Percentiles rank a stretch among this genome's conserved stretches.
phyloP scores from a whole-genome alignment of 345 rosid genomes.

The Eucalyptus sideroxylon region DNA sequence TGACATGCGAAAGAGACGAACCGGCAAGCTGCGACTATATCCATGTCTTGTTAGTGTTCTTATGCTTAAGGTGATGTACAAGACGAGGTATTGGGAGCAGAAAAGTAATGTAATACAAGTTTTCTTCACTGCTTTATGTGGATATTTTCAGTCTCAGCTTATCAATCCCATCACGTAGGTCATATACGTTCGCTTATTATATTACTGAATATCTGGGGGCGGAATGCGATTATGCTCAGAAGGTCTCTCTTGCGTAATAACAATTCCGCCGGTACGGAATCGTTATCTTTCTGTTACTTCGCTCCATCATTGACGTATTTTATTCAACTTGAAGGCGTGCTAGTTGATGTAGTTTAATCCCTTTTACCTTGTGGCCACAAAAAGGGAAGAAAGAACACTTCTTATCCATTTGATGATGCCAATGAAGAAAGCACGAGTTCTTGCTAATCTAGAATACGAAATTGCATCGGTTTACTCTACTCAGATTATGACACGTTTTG shows the following conservation, averaged over 20 bases:
- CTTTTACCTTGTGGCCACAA: neutral
- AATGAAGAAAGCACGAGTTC: neutral
- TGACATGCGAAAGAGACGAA: neutral
- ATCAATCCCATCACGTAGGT: neutral
- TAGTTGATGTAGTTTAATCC: neutral
- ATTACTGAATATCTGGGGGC: neutral
- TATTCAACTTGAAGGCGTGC: neutral
- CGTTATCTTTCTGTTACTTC: neutral
- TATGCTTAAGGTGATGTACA: neutral
- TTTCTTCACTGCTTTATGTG: neutral
- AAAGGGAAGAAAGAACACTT: neutral
- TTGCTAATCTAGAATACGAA: neutral
- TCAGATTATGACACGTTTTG: neutral
- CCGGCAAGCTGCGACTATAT: neutral
- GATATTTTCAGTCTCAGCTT: neutral
- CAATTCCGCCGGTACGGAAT: neutral
- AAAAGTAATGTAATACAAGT: neutral
- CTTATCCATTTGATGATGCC: neutral
- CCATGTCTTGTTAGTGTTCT: neutral
- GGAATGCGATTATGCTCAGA: neutral
- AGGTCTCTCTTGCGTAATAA: neutral
- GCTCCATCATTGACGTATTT: neutral
- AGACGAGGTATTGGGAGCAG: neutral
- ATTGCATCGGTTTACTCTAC: neutral
- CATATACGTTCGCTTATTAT: neutral